Evolutionary conservation across 805 yeast species (phyloP).

Genomic region (Jamesozyma gamospora): DNA sequence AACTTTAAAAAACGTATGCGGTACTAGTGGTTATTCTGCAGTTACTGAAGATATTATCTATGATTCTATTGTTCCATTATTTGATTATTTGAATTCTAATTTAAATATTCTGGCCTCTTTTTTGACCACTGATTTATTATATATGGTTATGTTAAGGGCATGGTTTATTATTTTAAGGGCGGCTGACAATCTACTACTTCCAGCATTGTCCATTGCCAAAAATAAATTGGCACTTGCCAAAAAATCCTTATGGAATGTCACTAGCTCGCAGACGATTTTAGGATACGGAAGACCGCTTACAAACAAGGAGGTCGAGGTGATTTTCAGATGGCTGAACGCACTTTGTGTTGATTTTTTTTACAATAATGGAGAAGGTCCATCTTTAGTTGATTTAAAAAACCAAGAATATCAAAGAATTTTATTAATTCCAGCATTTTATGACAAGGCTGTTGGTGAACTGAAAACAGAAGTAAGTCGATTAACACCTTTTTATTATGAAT

Average conservation of each 20-base stretch:
- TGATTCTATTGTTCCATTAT: conserved; percentile 62
- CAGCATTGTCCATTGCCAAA: conserved; percentile 45
- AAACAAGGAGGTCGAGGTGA: conserved; percentile 51
- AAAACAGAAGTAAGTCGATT: conserved; percentile 50
- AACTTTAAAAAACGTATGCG: conserved; percentile 49
- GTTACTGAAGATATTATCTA: conserved; percentile 43
- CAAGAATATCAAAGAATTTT: conserved; percentile 55
- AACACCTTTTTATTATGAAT: conserved; percentile 8
- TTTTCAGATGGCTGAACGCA: conserved; percentile 58
- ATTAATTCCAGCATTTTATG: conserved; percentile 57
- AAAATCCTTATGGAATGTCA: conserved; percentile 31
- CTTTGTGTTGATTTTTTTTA: conserved; percentile 68
- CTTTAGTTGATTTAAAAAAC: conserved; percentile 51
- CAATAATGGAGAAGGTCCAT: conserved; percentile 74
- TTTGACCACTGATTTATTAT: conserved; percentile 44
- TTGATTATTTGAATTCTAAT: conserved; percentile 62
- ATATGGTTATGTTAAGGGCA: conserved; percentile 61
- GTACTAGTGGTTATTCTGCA: conserved; percentile 34
- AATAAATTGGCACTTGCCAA: conserved; percentile 27
- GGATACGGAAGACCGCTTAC: conserved; percentile 51
- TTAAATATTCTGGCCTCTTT: conserved; percentile 52
- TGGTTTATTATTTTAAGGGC: conserved; percentile 67
- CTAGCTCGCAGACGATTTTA: conserved; percentile 20
- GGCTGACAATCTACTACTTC: conserved; percentile 65
- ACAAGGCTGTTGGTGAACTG: conserved; percentile 37